Evolutionary conservation across 2,329 filamentous ascomycete species (phyloP), one percentile per base, ranked within the genome.

Genomic region (Calcarisporium arbuscula): DNA sequence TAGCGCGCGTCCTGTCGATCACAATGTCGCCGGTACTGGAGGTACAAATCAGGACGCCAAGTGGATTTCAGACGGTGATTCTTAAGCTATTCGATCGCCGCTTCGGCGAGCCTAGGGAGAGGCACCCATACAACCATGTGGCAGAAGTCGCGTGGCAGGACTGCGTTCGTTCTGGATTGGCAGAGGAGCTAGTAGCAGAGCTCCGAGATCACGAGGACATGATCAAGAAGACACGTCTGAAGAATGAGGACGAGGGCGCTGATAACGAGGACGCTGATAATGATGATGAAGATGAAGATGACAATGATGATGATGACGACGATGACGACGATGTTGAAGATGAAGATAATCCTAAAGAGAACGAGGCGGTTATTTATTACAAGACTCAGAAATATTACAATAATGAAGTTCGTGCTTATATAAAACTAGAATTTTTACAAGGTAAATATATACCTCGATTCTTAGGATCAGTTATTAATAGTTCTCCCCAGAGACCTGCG

Each of bases 1-100:
- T 37, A 22, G 22, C 23, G n/a, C 35, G 18, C 22, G 16, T 37
- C 19, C 30, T 10, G 23, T 18, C 35, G 6, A 15, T 32, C 18
- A 37, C 35, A 4, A n/a, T 37, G 15, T 37, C 35, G 15, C 35
- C 35, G 17, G 39, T 41, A 12, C 35, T 41, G 35, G 35, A 34
- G 27, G 39, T 38, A 11, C 19, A 35, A 12, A 19, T 41, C 14
- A 32, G 10, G 16, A 28, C 16, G 27, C 25, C 32, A 8, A 11
- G 28, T 15, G 39, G 29, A 10, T 11, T 19, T 3, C 27, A 15
- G 17, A 36, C 22, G 18, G 35, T 30, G 19, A 31, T 41, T 34
- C 39, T 41, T 15, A 41, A 41, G 18, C 32, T 41, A 6, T 41
- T 35, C 26, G 35, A 41, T 23, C 39, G 29, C 28, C 32, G 39